phyloP scores from a whole-genome alignment of 768 basidiomycete species.

The Agrocybe pediades region DNA sequence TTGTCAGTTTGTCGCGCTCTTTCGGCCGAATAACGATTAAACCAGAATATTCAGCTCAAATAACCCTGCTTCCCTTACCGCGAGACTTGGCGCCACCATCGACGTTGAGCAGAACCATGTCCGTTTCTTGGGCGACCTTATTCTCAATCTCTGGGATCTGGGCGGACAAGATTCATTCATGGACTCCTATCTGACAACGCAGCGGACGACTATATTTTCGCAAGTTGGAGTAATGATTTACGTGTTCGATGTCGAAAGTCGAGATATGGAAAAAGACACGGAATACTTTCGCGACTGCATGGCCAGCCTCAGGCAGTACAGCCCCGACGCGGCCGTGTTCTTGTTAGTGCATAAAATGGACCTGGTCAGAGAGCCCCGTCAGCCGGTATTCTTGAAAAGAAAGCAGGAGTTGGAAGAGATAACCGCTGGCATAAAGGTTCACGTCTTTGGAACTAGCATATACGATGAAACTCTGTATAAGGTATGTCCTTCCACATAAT shows the following conservation, averaged over 20 bases:
- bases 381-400: constrained; percentile 67
- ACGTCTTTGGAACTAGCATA: constrained; percentile 92
- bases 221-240: constrained; percentile 98
- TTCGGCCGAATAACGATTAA: constrained; percentile 7
- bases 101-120: constrained; percentile 98
- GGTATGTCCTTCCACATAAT: constrained; percentile 47
- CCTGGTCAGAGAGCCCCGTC: constrained; percentile 68
- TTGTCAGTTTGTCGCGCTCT: constrained; percentile 63
- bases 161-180: constrained; percentile 98
- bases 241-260: constrained; percentile 93
- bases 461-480: constrained; percentile 98
- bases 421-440: constrained; percentile 60
- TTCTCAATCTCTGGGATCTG: constrained; percentile 98
- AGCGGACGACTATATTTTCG: constrained; percentile 93
- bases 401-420: constrained; percentile 70
- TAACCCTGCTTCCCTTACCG: constrained; percentile 89
- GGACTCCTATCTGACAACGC: constrained; percentile 92
- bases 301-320: constrained; percentile 74
- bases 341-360: constrained; percentile 99
- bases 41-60: constrained; percentile 67
- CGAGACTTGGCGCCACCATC: constrained; percentile 92
- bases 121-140: constrained; percentile 93
- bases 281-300: constrained; percentile 93
- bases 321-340: constrained; percentile 84
- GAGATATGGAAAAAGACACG: constrained; percentile 83